These are phyloP conservation scores for Epichloe glyceriae DNA, from an alignment of 2,329 filamentous ascomycete species.

Conservation along the genomic window DNA sequence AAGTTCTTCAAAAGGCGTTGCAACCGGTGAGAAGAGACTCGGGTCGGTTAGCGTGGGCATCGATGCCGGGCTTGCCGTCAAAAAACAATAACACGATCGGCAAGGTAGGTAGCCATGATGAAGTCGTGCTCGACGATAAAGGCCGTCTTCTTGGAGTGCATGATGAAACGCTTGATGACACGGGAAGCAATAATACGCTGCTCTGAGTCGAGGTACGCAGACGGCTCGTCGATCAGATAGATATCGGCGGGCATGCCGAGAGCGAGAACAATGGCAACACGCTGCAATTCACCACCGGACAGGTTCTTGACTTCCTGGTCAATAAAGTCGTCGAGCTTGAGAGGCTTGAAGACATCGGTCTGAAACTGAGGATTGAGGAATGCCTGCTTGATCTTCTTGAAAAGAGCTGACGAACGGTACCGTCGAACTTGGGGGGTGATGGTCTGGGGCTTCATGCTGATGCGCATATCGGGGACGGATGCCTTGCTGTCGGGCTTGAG, in stretches of 20 bases:
- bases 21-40: conserved; percentile 90
- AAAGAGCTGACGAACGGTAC: conserved; percentile 96
- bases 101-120: conserved; percentile 71
- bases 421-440: conserved; percentile 97
- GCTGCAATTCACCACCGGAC: conserved; percentile 97
- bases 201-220: conserved; percentile 94
- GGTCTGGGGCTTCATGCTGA: conserved; percentile 99
- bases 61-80: conserved; percentile 80
- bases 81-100: conserved; percentile 99
- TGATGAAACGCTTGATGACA: conserved; percentile 99
- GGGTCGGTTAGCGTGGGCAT: conserved; percentile 77
- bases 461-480: conserved; percentile 83
- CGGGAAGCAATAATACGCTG: conserved; percentile 95
- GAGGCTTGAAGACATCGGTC: conserved; percentile 98
- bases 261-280: conserved; percentile 95
- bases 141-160: conserved; percentile 99
- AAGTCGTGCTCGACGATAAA: conserved; percentile 99
- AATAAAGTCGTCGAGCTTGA: conserved; percentile 98
- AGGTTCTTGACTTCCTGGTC: conserved; percentile 99
- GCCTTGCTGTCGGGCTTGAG: conserved; percentile 75
- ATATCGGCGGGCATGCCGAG: conserved; percentile 93
- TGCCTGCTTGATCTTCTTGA: conserved; percentile 97
- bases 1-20: conserved; percentile 94
- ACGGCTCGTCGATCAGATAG: conserved; percentile 96
- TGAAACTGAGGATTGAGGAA: conserved; percentile 98